Base-by-base conservation (phyloP, 75 land plant species). In the Larix kaempferi region DNA sequence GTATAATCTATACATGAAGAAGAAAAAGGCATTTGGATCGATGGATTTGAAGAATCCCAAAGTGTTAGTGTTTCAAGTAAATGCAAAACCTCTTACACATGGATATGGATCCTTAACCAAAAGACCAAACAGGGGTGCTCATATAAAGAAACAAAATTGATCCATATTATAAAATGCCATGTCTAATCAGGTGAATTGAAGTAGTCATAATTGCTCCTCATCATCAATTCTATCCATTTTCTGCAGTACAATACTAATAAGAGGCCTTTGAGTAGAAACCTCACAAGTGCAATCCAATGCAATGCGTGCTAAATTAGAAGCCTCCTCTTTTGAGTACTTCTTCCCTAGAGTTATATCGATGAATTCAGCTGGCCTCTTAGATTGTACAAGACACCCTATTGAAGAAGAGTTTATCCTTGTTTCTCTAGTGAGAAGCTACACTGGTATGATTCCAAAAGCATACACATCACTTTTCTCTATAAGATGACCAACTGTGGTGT, bases 381-480 rank as follows among this genome's bases (percentile, higher is more conserved):
- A 73, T 22, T 91, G 92, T 23, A 85, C 77, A 57, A 78, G 77
- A 13, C 78, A 55, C 73, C 78, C 72, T 26, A 73, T 25, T 35
- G 84, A 76, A 66, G 82, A 77, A 71, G 44, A 71, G 25, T 63
- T 74, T 35, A 83, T 72, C 55, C 66, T 86, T 6, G 74, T 74
- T 61, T 81, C 86, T 35, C 95, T 93, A 0, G 91, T 84, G 57
- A 95, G 86, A 59, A 95, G 62, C 76, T 95, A 91, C 52, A 91
- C 86, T 5, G 3, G 3, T 39, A 39, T 39, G 41, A 39, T 15
- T 94, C 97, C 60, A 94, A 91, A 3, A 93, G 92, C 88, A 78
- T 91, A 94, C 56, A 94, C 84, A 67, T 94, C 97, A 57, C 92
- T 88, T 73, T 90, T 85, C 54, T 91, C 88, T 2, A 89, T 90